Percentiles rank a stretch among this genome's conserved stretches.
Evolutionary conservation across 2,329 filamentous ascomycete genomes (phyloP).

Genomic region (Trichoderma semiorbis): DNA sequence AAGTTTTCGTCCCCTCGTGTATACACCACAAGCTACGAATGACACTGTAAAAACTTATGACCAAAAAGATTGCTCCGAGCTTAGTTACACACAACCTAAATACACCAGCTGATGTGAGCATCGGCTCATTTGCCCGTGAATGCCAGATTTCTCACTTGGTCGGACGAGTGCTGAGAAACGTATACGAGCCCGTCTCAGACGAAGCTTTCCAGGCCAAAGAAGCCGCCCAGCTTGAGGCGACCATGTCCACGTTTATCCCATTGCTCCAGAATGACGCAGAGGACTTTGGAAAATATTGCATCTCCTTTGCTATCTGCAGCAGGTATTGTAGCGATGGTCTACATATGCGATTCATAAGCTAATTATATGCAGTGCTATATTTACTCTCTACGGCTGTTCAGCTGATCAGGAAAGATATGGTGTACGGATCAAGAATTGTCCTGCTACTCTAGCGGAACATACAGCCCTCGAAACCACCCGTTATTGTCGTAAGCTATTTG

Average conservation of each 20-base stretch:
- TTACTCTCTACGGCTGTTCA: neutral
- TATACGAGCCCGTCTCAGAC: neutral
- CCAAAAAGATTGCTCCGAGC: neutral
- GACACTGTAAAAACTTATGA: neutral
- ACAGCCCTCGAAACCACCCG: neutral
- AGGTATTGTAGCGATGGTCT: neutral
- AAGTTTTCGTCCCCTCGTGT: neutral
- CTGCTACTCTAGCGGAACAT: neutral
- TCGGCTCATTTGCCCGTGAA: neutral
- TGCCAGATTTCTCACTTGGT: neutral
- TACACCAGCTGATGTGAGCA: neutral
- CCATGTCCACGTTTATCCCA: neutral
- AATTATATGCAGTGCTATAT: neutral
- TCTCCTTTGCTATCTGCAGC: neutral
- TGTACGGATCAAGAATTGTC: neutral
- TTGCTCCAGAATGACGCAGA: neutral
- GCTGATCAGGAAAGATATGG: neutral
- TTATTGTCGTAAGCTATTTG: neutral
- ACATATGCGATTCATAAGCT: neutral
- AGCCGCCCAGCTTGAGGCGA: neutral
- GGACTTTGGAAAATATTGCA: neutral
- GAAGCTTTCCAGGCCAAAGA: neutral
- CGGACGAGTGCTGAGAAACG: neutral
- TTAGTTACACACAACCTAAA: neutral
- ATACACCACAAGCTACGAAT: neutral